A percentile compares a stretch with the other conserved stretches of the same genome.
Evolutionary conservation across 1,284 basidiomycete species (phyloP).

Genomic region (Ganoderma lucidum): DNA sequence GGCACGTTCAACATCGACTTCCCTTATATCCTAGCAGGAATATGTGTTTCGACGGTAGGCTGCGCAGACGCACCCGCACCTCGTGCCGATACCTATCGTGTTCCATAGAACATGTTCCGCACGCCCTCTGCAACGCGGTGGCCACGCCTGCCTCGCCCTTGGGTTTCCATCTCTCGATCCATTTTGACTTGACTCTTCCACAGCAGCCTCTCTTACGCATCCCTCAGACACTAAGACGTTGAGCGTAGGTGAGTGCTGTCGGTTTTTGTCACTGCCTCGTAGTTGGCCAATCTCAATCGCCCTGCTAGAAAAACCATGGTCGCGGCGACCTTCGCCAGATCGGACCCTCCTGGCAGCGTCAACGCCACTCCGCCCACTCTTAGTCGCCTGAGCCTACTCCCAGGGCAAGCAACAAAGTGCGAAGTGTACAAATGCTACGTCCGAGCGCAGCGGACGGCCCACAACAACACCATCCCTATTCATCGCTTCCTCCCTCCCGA

Average conservation of each 20-base stretch:
- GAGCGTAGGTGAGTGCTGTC: neutral
- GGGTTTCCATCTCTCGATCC: neutral
- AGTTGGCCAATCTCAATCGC: neutral
- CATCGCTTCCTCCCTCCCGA: slow-evolving; percentile 10
- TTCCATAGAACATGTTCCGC: neutral
- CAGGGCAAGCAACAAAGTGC: slow-evolving; percentile 1
- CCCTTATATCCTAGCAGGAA: neutral
- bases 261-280: neutral
- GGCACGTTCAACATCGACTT: neutral
- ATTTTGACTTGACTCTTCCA: neutral
- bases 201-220: neutral
- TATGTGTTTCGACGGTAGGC: neutral
- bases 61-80: neutral
- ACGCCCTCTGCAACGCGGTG: neutral
- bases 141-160: neutral
- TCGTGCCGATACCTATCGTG: neutral
- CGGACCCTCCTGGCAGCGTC: neutral
- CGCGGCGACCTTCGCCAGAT: neutral
- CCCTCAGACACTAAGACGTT: neutral
- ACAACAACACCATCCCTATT: slow-evolving; percentile 1
- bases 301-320: neutral
- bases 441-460: slow-evolving; percentile 2
- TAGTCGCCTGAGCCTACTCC: neutral
- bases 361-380: neutral
- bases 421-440: slow-evolving; percentile 6